Conservation (phyloP, 768 basidiomycete genomes). For the Tricholoma hemisulphureum region DNA sequence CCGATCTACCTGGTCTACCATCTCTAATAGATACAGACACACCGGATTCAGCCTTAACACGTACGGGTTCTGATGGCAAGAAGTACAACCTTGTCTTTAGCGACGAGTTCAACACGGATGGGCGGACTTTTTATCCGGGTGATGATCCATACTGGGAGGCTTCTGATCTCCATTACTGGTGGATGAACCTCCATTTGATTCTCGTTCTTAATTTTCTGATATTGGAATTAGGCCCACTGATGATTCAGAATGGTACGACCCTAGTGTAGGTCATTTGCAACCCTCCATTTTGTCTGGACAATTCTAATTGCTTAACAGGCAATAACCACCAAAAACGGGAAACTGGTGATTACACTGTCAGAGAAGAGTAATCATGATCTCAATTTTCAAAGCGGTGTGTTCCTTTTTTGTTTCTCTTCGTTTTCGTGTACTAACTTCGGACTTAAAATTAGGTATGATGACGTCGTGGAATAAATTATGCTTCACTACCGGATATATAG, state of each 20-base stretch:
- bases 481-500: conserved; percentile 90
- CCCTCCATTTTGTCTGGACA: neutral
- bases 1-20: conserved; percentile 65
- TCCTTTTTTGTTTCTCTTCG: conserved; percentile 28
- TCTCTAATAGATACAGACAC: conserved; percentile 77
- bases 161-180: conserved; percentile 85
- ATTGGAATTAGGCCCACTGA: conserved; percentile 51
- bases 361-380: conserved; percentile 72
- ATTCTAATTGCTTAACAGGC: conserved; percentile 34
- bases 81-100: conserved; percentile 84
- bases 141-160: conserved; percentile 90
- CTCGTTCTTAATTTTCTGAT: conserved; percentile 1
- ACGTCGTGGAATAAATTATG: conserved; percentile 94
- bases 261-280: conserved; percentile 42
- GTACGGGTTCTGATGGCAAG: conserved; percentile 73
- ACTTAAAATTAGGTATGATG: conserved; percentile 51
- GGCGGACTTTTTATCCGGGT: conserved; percentile 73
- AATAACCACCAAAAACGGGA: conserved; percentile 73
- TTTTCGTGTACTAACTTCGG: conserved; percentile 9
- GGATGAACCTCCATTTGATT: conserved; percentile 13
- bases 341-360: conserved; percentile 77
- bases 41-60: conserved; percentile 51
- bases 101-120: conserved; percentile 61
- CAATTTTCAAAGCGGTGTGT: conserved; percentile 77
- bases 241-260: conserved; percentile 85